Conservation (phyloP, 2,329 filamentous ascomycete genomes). For the Aciculosporium take region DNA sequence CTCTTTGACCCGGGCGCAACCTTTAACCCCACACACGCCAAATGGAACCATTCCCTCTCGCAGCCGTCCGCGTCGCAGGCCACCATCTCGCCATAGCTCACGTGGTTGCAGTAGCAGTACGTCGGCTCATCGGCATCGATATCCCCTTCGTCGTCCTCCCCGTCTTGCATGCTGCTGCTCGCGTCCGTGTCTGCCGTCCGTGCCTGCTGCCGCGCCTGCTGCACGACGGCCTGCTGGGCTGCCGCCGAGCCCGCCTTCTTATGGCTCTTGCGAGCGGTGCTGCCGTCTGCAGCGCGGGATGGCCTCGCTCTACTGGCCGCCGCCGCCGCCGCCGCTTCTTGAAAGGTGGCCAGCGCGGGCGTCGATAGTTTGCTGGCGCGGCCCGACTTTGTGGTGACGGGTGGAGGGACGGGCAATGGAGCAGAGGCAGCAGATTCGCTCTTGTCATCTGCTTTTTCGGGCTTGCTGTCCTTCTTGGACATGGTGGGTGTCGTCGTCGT, state of each 20-base stretch:
- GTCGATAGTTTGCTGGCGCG: constrained; percentile 54
- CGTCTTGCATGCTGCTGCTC: constrained; percentile 26
- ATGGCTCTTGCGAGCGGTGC: constrained; percentile 37
- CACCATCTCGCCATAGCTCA: constrained; percentile 76
- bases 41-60: constrained; percentile 68
- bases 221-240: constrained; percentile 20
- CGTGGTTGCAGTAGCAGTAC: constrained; percentile 68
- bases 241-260: constrained; percentile 39
- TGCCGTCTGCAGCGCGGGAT: constrained; percentile 28
- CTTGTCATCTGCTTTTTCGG: constrained; percentile 23
- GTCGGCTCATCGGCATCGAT: constrained; percentile 57
- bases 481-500: constrained; percentile 8
- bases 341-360: constrained; percentile 44
- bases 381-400: constrained; percentile 50
- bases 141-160: constrained; percentile 34
- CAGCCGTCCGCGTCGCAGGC: constrained; percentile 64
- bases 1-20: constrained; percentile 64
- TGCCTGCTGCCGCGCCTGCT: constrained; percentile 16
- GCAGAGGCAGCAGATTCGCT: constrained; percentile 25
- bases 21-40: constrained; percentile 67
- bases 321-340: constrained; percentile 38
- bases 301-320: constrained; percentile 32
- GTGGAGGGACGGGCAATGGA: constrained; percentile 23
- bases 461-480: constrained; percentile 29
- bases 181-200: constrained; percentile 25